Evolutionary conservation across 306 rosid species (phyloP), one percentile per base, ranked within the genome.

Genomic region (Medicago lupulina): DNA sequence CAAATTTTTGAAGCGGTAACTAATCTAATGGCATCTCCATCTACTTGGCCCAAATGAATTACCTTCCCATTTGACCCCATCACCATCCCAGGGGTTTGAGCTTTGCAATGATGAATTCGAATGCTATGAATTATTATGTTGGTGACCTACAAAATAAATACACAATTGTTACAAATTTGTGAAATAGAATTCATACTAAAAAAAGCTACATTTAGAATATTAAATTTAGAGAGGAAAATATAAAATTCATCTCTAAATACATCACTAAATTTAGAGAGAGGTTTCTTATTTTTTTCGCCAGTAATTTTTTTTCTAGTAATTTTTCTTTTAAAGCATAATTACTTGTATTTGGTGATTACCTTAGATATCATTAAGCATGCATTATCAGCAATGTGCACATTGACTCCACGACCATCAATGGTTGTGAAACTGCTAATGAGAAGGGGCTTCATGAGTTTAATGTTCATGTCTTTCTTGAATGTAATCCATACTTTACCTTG

Each of bases 341-440:
- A 28, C 3, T 28, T 28, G 31, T 28, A 4, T 58, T 21, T 58
- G 16, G 17, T 23, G 3, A 46, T 43, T 34, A 50, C 82, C 85
- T 77, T 84, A 15, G 13, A 84, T 16, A 84, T 63, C 78, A 80
- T 77, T 19, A 81, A 47, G 63, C 83, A 81, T 38, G 85, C 87
- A 69, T 74, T 74, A n/a, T 69, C 2, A 39, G 43, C 63, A 69
- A 81, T 61, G 63, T 77, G 58, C 9, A 81, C 18, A 2, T 63
- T 63, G 57, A 55, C 57, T 1, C 75, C 87, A 6, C 79, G 79
- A 41, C 85, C 85, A 78, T 84, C 83, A 7, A 84, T 81, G 41
- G 81, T 18, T 15, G 88, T 84, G 76, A 84, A 84, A 50, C 83
- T 84, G 49, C 85, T 84, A 15, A 84, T 57, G 19, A 84, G 83